These are phyloP conservation scores for Hortaea werneckii DNA, from an alignment of 2,329 filamentous ascomycete genomes.

Conservation along the genomic window DNA sequence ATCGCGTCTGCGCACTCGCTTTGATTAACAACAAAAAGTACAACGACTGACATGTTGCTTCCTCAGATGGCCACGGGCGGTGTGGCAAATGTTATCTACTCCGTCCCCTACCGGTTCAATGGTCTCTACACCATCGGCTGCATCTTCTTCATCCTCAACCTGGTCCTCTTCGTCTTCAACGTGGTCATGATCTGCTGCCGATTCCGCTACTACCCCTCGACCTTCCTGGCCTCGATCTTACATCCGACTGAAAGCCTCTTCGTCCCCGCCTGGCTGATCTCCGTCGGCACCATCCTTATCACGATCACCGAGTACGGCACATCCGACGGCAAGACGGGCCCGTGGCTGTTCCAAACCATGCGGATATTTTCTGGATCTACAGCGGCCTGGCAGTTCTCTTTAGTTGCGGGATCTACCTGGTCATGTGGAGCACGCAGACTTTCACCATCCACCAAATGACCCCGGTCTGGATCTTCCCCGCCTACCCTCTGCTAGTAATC, in stretches of 20 bases:
- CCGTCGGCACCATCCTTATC: slow-evolving; percentile 51
- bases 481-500: slow-evolving; percentile 68
- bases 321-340: slow-evolving; percentile 37
- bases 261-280: slow-evolving; percentile 58
- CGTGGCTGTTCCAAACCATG: slow-evolving; percentile 48
- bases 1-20: neutral
- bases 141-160: slow-evolving; percentile 39
- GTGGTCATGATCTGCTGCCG: slow-evolving; percentile 55
- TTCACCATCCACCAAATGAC: slow-evolving; percentile 77
- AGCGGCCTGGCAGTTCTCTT: slow-evolving; percentile 55
- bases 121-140: slow-evolving; percentile 40
- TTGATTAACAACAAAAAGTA: neutral
- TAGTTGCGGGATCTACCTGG: slow-evolving; percentile 53
- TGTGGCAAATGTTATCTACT: slow-evolving; percentile 47
- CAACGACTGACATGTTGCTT: too few relatives aligned
- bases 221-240: slow-evolving; percentile 59
- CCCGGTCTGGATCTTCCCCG: slow-evolving; percentile 78
- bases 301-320: slow-evolving; percentile 68
- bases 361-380: slow-evolving; percentile 67
- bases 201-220: slow-evolving; percentile 60
- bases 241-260: slow-evolving; percentile 74
- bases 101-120: slow-evolving; percentile 29
- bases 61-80: slow-evolving; percentile 43
- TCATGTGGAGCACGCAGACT: slow-evolving; percentile 49
- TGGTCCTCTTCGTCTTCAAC: slow-evolving; percentile 59